A percentile compares a stretch with the other conserved stretches of the same genome.
These are phyloP conservation scores for Arachis hypogaea DNA, from an alignment of 306 rosid species.

Conservation along the genomic window DNA sequence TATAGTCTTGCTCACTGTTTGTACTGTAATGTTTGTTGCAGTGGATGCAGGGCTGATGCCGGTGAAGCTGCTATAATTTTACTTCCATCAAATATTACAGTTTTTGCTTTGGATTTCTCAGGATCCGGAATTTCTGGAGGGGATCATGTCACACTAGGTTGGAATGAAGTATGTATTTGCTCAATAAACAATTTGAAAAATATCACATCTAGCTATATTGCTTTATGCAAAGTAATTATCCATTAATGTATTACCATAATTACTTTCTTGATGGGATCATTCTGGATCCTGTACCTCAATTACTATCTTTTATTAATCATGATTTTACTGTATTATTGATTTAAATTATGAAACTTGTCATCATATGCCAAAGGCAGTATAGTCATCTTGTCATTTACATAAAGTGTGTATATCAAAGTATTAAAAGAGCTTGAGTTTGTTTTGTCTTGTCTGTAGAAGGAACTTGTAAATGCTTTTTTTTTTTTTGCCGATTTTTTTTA, in stretches of 20 bases:
- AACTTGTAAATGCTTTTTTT: constrained; percentile 19
- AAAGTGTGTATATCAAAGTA: constrained; percentile 21
- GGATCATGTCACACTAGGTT: constrained; percentile 91
- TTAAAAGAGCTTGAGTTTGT: constrained; percentile 14
- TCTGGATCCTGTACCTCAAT: neutral
- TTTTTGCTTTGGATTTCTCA: constrained; percentile 90
- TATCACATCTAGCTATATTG: neutral
- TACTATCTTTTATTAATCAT: neutral
- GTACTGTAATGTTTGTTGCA: constrained; percentile 47
- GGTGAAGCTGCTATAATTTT: constrained; percentile 94
- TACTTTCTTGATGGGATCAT: neutral
- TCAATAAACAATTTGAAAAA: constrained; percentile 31
- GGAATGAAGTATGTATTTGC: constrained; percentile 83
- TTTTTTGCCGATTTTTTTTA: constrained; percentile 18
- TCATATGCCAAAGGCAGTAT: constrained; percentile 3
- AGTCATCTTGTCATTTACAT: constrained; percentile 9
- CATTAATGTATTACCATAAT: constrained; percentile 6
- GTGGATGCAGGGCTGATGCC: constrained; percentile 98
- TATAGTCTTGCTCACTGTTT: constrained; percentile 41
- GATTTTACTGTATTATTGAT: neutral
- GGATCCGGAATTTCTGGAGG: constrained; percentile 99
- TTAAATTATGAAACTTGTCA: neutral
- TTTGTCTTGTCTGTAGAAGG: neutral
- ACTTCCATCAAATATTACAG: constrained; percentile 95
- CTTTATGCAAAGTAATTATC: neutral